Conservation (phyloP, 805 yeast species). For the Sungouiozyma intestinalis region DNA sequence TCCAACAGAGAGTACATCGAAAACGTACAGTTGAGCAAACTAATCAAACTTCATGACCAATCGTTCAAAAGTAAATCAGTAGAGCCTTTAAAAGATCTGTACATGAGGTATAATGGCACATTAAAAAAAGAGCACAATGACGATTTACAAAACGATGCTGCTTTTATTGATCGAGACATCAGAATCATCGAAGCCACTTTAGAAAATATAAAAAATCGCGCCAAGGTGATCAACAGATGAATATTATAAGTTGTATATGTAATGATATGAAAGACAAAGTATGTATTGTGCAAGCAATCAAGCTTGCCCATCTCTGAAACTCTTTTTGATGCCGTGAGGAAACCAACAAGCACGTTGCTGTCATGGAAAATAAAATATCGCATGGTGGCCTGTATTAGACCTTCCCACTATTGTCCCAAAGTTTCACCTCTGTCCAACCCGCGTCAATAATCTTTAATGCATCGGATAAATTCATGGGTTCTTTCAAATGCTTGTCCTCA, state of each 20-base stretch:
- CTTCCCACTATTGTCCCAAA: slow-evolving; percentile 50
- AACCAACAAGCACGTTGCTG: neutral
- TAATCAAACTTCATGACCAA: slow-evolving; percentile 21
- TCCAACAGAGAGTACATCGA: slow-evolving; percentile 19
- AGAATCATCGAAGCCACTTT: slow-evolving; percentile 57
- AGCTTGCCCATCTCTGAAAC: neutral
- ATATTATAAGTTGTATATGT: slow-evolving; percentile 2
- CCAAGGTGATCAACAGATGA: slow-evolving; percentile 5
- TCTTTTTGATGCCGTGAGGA: neutral
- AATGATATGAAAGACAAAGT: neutral
- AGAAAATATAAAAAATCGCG: slow-evolving; percentile 27
- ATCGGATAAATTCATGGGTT: slow-evolving; percentile 65
- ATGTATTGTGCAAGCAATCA: no score
- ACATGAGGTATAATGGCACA: slow-evolving; percentile 11
- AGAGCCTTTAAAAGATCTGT: slow-evolving; percentile 14
- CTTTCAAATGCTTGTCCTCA: slow-evolving; percentile 55
- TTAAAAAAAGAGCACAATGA: slow-evolving; percentile 17
- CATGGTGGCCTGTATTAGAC: slow-evolving; percentile 27
- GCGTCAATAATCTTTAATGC: slow-evolving; percentile 60
- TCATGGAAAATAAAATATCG: neutral
- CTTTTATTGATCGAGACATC: slow-evolving; percentile 58
- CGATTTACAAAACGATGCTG: slow-evolving; percentile 48
- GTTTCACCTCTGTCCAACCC: slow-evolving; percentile 76
- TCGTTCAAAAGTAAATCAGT: slow-evolving; percentile 18
- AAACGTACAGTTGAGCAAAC: slow-evolving; percentile 18